Evolutionary conservation across 225 moss, liverwort and hornwort species (phyloP), one percentile per base, ranked within the genome.

Genomic region (Pseudisothecium myosuroides): DNA sequence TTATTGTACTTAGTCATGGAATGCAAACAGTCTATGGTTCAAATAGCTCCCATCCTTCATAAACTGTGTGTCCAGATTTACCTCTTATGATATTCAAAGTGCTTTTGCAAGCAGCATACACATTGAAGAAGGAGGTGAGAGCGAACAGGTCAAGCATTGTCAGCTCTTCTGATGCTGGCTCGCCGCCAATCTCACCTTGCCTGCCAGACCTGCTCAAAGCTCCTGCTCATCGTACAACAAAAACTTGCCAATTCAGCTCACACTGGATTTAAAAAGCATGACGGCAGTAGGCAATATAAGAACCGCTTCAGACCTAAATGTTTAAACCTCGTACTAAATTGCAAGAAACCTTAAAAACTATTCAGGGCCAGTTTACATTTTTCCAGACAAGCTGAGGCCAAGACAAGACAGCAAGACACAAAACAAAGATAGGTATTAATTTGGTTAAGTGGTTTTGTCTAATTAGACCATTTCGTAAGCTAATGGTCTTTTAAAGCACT

Each of bases 1-100:
- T 80, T 74, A 19, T 43, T 76, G 32, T 24, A 26, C 39, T 32
- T 17, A 54, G 14, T 82, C 16, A 22, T 29, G 69, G 72, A 87
- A 86, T 86, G 56, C 83, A 39, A 49, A 85, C n/a, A 78, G 19
- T 68, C 85, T 92, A 89, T 9, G 85, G 54, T 72, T 89, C 87
- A 76, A 90, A 93, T 29, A 94, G 90, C 87, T 95, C 95, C 91
- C 92, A 95, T 50, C 95, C 95, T 89, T 91, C 95, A 87, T 91
- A 95, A 29, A 88, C 88, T 37, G 95, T 94, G 81, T 91, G 89
- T 60, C 95, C 94, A 59, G 85, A 24, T 90, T 92, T 95, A 36
- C 95, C 95, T 90, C 94, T 72, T 21, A 92, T 59, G 63, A 29
- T 77, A 74, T 95, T 95, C 74, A 95, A 68, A 18, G 92, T 87